Evolutionary conservation across 192 early-diverging fungal species (phyloP).

Genomic region (Globomyces pollinis-pini): DNA sequence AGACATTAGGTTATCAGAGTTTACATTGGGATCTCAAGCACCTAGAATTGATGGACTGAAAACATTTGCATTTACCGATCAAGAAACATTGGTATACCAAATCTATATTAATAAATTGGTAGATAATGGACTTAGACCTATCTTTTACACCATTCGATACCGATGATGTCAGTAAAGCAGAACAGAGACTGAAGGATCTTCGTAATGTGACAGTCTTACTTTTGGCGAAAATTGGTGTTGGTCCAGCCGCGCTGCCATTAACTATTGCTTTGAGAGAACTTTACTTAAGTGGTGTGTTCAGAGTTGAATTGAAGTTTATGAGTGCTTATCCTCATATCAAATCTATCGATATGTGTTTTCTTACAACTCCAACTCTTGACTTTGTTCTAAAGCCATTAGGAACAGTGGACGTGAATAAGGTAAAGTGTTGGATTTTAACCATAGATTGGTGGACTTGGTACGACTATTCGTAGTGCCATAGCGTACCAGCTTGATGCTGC

Average conservation of each 20-base stretch:
- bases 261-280: conserved; percentile 81
- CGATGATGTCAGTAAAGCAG: conserved; percentile 28
- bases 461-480: background rate
- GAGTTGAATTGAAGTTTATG: conserved; percentile 79
- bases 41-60: conserved; percentile 40
- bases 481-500: background rate
- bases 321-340: conserved; percentile 82
- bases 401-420: conserved; percentile 68
- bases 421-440: no score
- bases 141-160: conserved; percentile 79
- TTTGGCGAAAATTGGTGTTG: conserved; percentile 77
- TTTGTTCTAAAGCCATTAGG: conserved; percentile 81
- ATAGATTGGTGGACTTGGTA: conserved; percentile 8
- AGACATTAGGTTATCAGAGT: conserved; percentile 8
- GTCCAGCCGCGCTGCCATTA: conserved; percentile 73
- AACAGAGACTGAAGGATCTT: conserved; percentile 32
- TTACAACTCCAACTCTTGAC: conserved; percentile 78
- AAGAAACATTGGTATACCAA: conserved; percentile 34
- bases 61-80: conserved; percentile 18
- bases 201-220: conserved; percentile 80
- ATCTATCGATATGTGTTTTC: conserved; percentile 73
- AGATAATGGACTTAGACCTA: conserved; percentile 85
- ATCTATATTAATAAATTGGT: no score
- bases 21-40: conserved; percentile 38
- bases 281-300: conserved; percentile 57